Evolutionary conservation across 805 yeast species (phyloP).

Genomic region (Cyberlindnera sargentensis): DNA sequence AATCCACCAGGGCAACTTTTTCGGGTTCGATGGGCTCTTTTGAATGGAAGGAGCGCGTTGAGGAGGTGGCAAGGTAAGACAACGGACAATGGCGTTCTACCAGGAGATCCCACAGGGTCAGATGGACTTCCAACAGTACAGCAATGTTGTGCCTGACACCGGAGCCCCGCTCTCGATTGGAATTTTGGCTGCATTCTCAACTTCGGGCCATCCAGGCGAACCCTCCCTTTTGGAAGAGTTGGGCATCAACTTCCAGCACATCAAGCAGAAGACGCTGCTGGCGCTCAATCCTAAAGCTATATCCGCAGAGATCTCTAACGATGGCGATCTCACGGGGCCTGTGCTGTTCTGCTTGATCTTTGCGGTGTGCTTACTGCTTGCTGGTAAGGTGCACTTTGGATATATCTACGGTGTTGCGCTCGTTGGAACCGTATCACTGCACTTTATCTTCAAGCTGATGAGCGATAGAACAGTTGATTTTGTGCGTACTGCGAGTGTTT

Average conservation of each 20-base stretch:
- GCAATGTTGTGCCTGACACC: conserved; percentile 16
- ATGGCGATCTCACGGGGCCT: conserved; percentile 94
- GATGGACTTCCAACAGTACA: conserved; percentile 25
- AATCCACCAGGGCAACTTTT: no score
- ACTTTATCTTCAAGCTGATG: conserved; percentile 82
- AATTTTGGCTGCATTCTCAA: conserved; percentile 83
- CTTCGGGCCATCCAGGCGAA: conserved; percentile 92
- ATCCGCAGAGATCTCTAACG: conserved; percentile 72
- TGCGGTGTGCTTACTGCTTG: conserved; percentile 72
- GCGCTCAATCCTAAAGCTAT: conserved; percentile 69
- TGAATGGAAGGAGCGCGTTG: no score
- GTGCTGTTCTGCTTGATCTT: conserved; percentile 79
- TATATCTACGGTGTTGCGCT: conserved; percentile 95
- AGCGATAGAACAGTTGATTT: conserved; percentile 49
- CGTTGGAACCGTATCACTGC: conserved; percentile 81
- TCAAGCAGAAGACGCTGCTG: conserved; percentile 74
- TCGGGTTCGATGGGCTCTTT: no score
- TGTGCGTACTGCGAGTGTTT: conserved; percentile 75
- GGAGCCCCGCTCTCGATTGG: conserved; percentile 59
- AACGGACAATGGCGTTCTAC: neutral
- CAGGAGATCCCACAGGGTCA: conserved; percentile 23
- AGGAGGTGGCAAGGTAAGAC: no score
- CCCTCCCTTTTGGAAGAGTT: conserved; percentile 87
- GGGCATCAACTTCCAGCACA: conserved; percentile 88
- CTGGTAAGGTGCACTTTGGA: conserved; percentile 95